Evolutionary conservation across 2,329 filamentous ascomycete genomes (phyloP), one percentile per base, ranked within the genome.

Genomic region (Neurospora crassa): DNA sequence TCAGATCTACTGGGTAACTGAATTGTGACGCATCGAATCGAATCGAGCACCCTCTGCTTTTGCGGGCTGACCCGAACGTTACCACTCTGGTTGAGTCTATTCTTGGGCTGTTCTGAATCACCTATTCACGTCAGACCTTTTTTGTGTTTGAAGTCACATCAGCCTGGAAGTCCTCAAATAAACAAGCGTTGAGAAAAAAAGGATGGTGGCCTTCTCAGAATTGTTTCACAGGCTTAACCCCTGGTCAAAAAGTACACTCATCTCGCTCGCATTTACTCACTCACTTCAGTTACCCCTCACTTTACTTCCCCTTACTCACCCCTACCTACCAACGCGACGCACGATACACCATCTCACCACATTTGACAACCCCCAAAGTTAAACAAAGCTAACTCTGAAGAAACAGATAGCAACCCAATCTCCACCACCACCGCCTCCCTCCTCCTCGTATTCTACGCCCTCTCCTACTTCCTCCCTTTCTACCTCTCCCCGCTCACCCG

Each of bases 391-490:
- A 75, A 79, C 80, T 42, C 82, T n/a, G n/a, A 82, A 40, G 3
- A 73, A 82, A 84, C 77, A 82, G 78, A 63, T 72, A 80, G 80
- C 41, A 71, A 72, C 67, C 79, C 81, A 72, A 82, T 83, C 76
- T 81, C 78, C 70, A 81, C 80, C 41, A 72, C 72, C 67, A 79
- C 79, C 40, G 83, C 83, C 73, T 76, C 68, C 43, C 24, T 73
- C 40, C 68, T 76, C 37, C 68, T 75, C 24, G 82, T 94, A 73
- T 81, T 90, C 73, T 97, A 96, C 82, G 97, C 93, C n/a, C 80
- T 94, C 76, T 82, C 93, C 83, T 99, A 98, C 82, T 92, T 99
- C 76, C 83, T 92, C 3, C 95, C 96, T 34, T 93, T 98, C 81
- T 97, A 99, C 84, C 85, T 95, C 74, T 96, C 91, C 24, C 81